Conservation (phyloP, 345 rosid genomes). For the Moricandia moricandioides region DNA sequence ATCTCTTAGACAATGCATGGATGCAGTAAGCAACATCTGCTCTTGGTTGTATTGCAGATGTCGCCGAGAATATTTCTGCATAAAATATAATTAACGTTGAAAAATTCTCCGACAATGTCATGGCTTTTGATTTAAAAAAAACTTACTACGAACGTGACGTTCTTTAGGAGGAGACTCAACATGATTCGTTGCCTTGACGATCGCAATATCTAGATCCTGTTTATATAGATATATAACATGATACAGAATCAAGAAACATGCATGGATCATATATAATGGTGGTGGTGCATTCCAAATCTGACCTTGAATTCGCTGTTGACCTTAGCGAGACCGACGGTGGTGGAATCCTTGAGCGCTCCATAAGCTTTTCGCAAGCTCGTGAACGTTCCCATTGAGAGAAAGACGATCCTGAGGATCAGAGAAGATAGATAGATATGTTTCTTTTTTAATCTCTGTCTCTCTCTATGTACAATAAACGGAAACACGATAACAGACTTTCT, state of each 20-base stretch:
- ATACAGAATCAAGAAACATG: neutral
- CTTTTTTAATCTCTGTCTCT: neutral
- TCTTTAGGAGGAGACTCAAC: slow-evolving; percentile 95
- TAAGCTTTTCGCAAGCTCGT: slow-evolving; percentile 86
- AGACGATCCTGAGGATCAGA: neutral
- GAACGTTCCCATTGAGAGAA: slow-evolving; percentile 61
- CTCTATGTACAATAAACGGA: neutral
- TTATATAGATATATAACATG: slow-evolving; percentile 6
- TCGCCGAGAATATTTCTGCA: slow-evolving; percentile 81
- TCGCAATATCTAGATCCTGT: slow-evolving; percentile 90
- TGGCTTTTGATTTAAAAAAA: neutral
- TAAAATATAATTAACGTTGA: neutral
- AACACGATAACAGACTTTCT: slow-evolving; percentile 3
- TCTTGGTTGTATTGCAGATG: slow-evolving; percentile 80
- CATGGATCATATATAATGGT: neutral
- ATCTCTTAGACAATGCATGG: slow-evolving; percentile 77
- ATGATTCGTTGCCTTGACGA: slow-evolving; percentile 94
- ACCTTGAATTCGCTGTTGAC: slow-evolving; percentile 99
- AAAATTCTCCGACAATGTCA: neutral
- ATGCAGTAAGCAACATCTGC: slow-evolving; percentile 97
- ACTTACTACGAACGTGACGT: slow-evolving; percentile 91
- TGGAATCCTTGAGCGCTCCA: slow-evolving; percentile 94
- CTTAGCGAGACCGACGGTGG: slow-evolving; percentile 97
- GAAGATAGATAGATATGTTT: slow-evolving; percentile 3
- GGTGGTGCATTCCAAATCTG: neutral